Conservation (phyloP, 2,329 filamentous ascomycete genomes). For the Pseudopyricularia cyperi region DNA sequence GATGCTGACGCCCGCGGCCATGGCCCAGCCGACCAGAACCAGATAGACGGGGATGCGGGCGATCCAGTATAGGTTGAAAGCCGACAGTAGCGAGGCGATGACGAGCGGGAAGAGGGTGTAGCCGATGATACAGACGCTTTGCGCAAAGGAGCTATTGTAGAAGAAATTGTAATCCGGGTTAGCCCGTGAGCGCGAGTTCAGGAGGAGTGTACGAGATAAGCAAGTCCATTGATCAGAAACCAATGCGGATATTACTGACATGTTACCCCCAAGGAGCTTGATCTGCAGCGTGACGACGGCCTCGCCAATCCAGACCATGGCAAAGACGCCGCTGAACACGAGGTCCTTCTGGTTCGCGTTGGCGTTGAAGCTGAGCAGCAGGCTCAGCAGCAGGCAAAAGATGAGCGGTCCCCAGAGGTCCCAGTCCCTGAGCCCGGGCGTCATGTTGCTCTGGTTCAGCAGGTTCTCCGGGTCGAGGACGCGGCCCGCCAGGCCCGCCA, state of each 20-base stretch:
- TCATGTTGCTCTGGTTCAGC: conserved; percentile 58
- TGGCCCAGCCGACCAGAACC: conserved; percentile 71
- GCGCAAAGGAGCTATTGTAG: conserved; percentile 72
- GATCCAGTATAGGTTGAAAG: conserved; percentile 65
- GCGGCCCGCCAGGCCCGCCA: conserved; percentile 46
- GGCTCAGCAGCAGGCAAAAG: conserved; percentile 79
- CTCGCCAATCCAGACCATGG: conserved; percentile 93
- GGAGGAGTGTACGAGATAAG: background rate
- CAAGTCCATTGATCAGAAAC: background rate
- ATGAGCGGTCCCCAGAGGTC: conserved; percentile 95
- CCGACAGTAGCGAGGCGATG: conserved; percentile 80
- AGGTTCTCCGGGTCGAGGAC: conserved; percentile 52
- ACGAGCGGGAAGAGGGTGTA: conserved; percentile 97
- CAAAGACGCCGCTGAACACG: conserved; percentile 94
- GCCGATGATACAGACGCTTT: conserved; percentile 94
- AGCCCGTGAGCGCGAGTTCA: background rate
- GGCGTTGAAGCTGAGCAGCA: conserved; percentile 76
- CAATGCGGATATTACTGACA: conserved; percentile 48
- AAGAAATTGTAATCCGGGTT: background rate
- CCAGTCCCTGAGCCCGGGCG: conserved; percentile 85
- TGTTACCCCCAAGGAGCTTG: conserved; percentile 88
- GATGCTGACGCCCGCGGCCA: conserved; percentile 92
- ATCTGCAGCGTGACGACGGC: conserved; percentile 97
- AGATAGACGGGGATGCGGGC: conserved; percentile 83
- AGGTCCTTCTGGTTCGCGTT: conserved; percentile 68